Evolutionary conservation across 139 green algal species (phyloP).

Genomic region (Tetraselmis striata): DNA sequence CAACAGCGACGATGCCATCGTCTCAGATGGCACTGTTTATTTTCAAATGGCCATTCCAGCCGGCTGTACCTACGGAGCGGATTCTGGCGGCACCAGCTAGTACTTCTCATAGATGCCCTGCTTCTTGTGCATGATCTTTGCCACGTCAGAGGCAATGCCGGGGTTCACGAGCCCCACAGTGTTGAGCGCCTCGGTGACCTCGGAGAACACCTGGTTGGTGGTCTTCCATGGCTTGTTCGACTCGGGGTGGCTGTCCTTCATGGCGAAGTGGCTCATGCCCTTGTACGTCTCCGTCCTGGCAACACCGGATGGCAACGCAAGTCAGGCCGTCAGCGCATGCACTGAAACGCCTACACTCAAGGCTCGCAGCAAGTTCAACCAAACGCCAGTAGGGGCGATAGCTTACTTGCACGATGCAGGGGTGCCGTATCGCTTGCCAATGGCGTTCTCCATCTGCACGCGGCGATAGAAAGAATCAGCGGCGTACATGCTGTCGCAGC

Average conservation of each 20-base stretch:
- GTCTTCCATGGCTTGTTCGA: conserved; percentile 41
- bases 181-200: conserved; percentile 30
- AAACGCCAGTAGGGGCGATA: no score
- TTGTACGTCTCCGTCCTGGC: conserved; percentile 31
- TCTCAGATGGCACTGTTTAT: no score
- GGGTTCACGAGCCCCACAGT: conserved; percentile 42
- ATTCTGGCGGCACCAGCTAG: no score
- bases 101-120: conserved; percentile 30
- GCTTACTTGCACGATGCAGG: conserved; percentile 18
- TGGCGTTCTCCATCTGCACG: conserved; percentile 42
- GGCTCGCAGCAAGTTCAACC: no score
- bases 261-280: conserved; percentile 33
- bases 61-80: no score
- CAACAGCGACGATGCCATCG: no score
- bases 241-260: conserved; percentile 33
- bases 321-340: not conserved
- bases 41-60: no score
- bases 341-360: no score
- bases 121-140: conserved; percentile 43
- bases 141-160: conserved; percentile 41
- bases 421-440: conserved; percentile 41
- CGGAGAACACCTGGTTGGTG: conserved; percentile 54
- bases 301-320: not conserved
- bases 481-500: not conserved
- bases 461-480: not conserved